A percentile compares a stretch with the other conserved stretches of the same genome.
Conservation (phyloP, 2,329 filamentous ascomycete species). For the Colletotrichum eremochloae region DNA sequence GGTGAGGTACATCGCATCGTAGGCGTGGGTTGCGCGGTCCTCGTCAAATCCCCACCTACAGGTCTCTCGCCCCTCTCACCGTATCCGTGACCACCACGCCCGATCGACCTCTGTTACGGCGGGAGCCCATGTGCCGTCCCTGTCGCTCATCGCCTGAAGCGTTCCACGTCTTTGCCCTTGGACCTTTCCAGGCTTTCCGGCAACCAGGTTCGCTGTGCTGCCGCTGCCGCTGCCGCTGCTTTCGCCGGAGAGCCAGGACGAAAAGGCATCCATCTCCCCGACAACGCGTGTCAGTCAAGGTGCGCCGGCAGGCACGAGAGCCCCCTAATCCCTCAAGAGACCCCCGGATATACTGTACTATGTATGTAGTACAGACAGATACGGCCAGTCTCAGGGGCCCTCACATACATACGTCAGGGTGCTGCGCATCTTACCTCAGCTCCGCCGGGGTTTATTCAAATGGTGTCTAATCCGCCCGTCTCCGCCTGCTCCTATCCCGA, state of each 20-base stretch:
- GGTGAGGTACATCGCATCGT: constrained; percentile 15
- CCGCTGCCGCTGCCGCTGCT: not conserved
- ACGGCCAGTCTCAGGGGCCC: constrained; percentile 30
- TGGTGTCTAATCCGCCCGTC: constrained; percentile 24
- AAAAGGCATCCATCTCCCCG: constrained; percentile 21
- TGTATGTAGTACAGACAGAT: not conserved
- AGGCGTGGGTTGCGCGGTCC: not conserved
- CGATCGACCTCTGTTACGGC: constrained; percentile 24
- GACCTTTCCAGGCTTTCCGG: constrained; percentile 16
- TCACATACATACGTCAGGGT: constrained; percentile 39
- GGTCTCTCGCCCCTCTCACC: constrained; percentile 13
- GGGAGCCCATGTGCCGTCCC: constrained; percentile 37
- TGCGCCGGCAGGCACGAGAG: not conserved
- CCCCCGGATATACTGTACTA: not conserved
- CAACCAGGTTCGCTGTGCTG: not conserved
- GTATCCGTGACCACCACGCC: constrained; percentile 36
- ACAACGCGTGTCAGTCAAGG: constrained; percentile 28
- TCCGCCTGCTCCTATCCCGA: not conserved
- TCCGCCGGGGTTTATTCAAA: constrained; percentile 26
- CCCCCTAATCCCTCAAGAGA: not conserved
- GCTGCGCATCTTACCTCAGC: constrained; percentile 37
- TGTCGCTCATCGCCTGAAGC: constrained; percentile 40
- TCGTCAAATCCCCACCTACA: not conserved
- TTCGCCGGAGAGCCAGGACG: not conserved
- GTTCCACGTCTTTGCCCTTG: constrained; percentile 4